Percentiles rank a stretch among this genome's conserved stretches.
Evolutionary conservation across 1,139 yeast species (phyloP).

Genomic region (Scheffersomyces cryptocercus): DNA sequence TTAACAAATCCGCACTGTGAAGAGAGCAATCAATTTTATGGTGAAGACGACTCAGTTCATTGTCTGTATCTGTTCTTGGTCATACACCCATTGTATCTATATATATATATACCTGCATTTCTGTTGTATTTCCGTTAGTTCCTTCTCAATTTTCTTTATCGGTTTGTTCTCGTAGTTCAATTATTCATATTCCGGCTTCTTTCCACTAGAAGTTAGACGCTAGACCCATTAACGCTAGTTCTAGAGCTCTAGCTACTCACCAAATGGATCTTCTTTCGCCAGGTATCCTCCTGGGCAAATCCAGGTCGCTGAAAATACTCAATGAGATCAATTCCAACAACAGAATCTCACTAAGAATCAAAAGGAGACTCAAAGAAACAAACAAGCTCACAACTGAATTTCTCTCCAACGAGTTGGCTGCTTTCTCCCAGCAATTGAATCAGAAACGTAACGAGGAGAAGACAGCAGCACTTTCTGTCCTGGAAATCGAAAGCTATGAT

Average conservation of each 20-base stretch:
- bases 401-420: slow-evolving; percentile 10
- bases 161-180: too few relatives aligned
- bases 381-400: slow-evolving; percentile 11
- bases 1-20: too few relatives aligned
- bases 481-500: neutral
- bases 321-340: slow-evolving; percentile 15
- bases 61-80: too few relatives aligned
- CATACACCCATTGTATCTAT: neutral
- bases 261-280: slow-evolving; percentile 17
- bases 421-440: slow-evolving; percentile 1
- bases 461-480: neutral
- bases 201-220: too few relatives aligned
- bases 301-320: slow-evolving; percentile 11
- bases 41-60: too few relatives aligned
- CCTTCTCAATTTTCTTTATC: neutral
- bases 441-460: neutral
- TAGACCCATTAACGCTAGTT: too few relatives aligned
- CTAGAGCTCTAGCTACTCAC: neutral
- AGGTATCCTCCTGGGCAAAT: slow-evolving; percentile 12
- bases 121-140: neutral
- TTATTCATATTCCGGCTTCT: too few relatives aligned
- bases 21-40: too few relatives aligned
- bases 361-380: slow-evolving; percentile 11
- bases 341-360: slow-evolving; percentile 12
- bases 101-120: neutral